Conservation (phyloP, 257 asterid genomes). For the Jasminum sambac region DNA sequence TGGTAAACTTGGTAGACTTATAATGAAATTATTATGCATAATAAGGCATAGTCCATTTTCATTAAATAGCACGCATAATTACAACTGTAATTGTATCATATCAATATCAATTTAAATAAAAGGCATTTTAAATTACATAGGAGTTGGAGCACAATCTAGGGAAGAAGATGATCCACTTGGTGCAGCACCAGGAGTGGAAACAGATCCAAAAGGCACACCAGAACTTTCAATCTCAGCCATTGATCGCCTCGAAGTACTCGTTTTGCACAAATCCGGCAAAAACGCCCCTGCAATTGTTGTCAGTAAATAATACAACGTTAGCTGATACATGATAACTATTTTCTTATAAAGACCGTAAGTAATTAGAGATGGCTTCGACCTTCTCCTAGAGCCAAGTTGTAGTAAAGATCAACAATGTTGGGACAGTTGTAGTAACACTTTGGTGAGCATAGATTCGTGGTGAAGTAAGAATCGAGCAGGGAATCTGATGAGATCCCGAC, state of each 20-base stretch:
- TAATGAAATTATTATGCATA: background rate
- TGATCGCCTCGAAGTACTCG: slow-evolving; percentile 22
- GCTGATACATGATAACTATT: background rate
- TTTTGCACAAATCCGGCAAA: slow-evolving; percentile 27
- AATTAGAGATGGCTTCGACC: slow-evolving; percentile 1
- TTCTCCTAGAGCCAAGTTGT: slow-evolving; percentile 37
- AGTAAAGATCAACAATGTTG: slow-evolving; percentile 40
- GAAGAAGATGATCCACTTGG: background rate
- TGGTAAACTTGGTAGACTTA: no score
- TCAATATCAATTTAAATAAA: background rate
- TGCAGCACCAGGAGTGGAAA: background rate
- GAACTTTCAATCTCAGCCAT: slow-evolving; percentile 31
- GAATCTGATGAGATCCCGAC: slow-evolving; percentile 39
- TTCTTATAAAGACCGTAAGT: no score
- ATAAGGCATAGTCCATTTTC: background rate
- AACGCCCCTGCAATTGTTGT: slow-evolving; percentile 24
- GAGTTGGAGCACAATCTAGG: background rate
- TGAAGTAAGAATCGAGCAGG: slow-evolving; percentile 22
- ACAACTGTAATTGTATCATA: background rate
- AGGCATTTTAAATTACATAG: background rate
- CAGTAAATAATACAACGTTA: background rate
- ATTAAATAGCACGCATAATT: no score
- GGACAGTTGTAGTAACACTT: slow-evolving; percentile 31
- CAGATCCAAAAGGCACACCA: slow-evolving; percentile 21
- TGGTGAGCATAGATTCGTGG: slow-evolving; percentile 30